Conservation (phyloP, 495 filamentous ascomycete genomes). For the Hyaloscypha bicolor region DNA sequence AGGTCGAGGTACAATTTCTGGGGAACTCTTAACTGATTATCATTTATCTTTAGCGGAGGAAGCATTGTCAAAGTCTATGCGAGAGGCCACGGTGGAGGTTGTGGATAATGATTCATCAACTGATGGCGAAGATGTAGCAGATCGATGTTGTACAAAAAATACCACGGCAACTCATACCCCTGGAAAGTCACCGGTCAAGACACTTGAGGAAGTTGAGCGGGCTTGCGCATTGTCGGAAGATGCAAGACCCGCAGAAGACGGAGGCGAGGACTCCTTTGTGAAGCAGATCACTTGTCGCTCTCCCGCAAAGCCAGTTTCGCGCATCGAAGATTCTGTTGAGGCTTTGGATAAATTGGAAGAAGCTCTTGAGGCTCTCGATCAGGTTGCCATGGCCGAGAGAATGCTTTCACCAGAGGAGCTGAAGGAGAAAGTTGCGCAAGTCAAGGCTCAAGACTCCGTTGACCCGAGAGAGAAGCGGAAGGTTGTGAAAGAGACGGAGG, state of each 20-base stretch:
- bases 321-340: slow-evolving; percentile 71
- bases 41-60: slow-evolving; percentile 29
- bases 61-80: slow-evolving; percentile 15
- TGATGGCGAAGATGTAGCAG: neutral
- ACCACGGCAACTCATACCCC: neutral
- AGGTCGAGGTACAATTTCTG: neutral
- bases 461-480: neutral
- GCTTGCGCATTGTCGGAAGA: slow-evolving; percentile 14
- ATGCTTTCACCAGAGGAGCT: slow-evolving; percentile 39
- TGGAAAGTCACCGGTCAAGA: slow-evolving; percentile 21
- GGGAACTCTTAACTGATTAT: slow-evolving; percentile 16
- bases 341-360: slow-evolving; percentile 72
- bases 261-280: slow-evolving; percentile 39
- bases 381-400: slow-evolving; percentile 26
- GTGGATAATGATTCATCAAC: neutral
- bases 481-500: neutral
- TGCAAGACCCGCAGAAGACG: slow-evolving; percentile 8
- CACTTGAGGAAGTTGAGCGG: slow-evolving; percentile 32
- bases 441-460: neutral
- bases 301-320: slow-evolving; percentile 46
- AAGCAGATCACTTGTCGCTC: slow-evolving; percentile 43
- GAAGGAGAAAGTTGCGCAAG: slow-evolving; percentile 3
- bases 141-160: neutral
- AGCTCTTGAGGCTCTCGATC: slow-evolving; percentile 31
- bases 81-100: neutral